Base-by-base conservation (phyloP, 345 rosid genomes). In the Pistacia atlantica region DNA sequence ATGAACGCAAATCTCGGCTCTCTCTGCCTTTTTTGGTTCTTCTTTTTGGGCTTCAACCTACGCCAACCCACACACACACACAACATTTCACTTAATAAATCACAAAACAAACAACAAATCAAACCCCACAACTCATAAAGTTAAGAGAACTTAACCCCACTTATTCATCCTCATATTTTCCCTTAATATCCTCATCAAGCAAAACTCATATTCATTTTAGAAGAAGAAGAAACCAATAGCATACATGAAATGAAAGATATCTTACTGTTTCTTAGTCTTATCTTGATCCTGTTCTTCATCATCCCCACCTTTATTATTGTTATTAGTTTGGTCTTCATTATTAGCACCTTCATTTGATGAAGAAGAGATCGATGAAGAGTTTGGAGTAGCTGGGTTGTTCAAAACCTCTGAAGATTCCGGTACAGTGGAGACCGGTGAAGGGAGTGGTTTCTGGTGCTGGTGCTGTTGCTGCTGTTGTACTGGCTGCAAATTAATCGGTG, bases 1-100 rank as follows among this genome's bases (percentile, higher is more conserved):
- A 97, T 89, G 91, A 97, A 97, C 60, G 99, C 99, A 83, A 91
- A 87, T 85, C 92, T 88, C 72, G 96, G 91, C 52, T 92, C 97
- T 80, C 94, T 90, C 84, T 86, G 83, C 86, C 81, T 88, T 77
- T 93, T 96, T 58, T 84, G 97, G 74, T 84, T 89, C 92, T 87
- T 93, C 93, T 90, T 97, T 75, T 92, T 94, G 57, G 91, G 87
- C 72, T 94, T 94, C 89, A 92, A 90, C 90, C 98, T 97, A 79
- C 67, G 70, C 69, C 66, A 72, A 77, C 13, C 63, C 25, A 63
- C 42, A 62, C 11, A 49, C 12, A 45, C 16, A 51, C 69, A 56
- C 38, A 58, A 25, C 64, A 63, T 22, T 62, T 73, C 54, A 67
- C 65, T 59, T 64, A 1, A 45, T 56, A 28, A 76, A 48, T 7